Base-by-base conservation (phyloP, 164 flowering plant species). In the Litsea cubeba region DNA sequence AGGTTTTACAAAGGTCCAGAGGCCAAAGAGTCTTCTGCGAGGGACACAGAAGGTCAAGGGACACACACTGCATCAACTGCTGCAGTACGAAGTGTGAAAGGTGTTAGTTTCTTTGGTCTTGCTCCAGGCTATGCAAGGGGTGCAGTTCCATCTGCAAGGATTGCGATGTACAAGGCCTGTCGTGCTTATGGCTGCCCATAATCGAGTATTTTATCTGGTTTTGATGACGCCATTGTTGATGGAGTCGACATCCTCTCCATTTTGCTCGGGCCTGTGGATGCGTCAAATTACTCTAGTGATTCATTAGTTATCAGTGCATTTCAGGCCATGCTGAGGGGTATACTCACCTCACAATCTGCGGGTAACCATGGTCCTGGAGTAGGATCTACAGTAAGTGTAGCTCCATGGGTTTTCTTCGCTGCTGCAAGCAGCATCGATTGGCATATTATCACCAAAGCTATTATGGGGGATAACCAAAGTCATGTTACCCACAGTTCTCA, bases 121-220 rank as follows among this genome's bases (percentile, higher is more conserved):
- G 96, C 88, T 22, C 20, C 75, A 26, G 97, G 97, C 14, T 82
- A 87, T 0, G 90, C 97, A 0, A 80, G 95, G 1, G 96, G 98
- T 17, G 97, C 82, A 0, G 94, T 87, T 40, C 96, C 96, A 0
- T 75, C 85, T 2, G 91, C 94, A 15, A 79, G 98, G 12, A 71
- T 94, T 5, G 96, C 97, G 3, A 76, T 83, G 81, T 92, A 94
- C 88, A 92, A 92, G 74, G 95, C 89, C 0, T 94, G 98, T 46
- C 86, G 93, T 93, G 80, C 22, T 14, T 68, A 71, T 0, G 97
- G 93, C 0, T 92, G 98, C 79, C 49, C 87, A 2, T 90, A 88
- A 74, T 76, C 81, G 79, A 90, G 89, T 83, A 74, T 94, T 23
- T 84, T 94, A 4, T 93, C 94, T 3, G 97, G 80, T 17, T 86